Evolutionary conservation across 2,329 filamentous ascomycete species (phyloP), one percentile per base, ranked within the genome.

Genomic region (Mycogone perniciosa): DNA sequence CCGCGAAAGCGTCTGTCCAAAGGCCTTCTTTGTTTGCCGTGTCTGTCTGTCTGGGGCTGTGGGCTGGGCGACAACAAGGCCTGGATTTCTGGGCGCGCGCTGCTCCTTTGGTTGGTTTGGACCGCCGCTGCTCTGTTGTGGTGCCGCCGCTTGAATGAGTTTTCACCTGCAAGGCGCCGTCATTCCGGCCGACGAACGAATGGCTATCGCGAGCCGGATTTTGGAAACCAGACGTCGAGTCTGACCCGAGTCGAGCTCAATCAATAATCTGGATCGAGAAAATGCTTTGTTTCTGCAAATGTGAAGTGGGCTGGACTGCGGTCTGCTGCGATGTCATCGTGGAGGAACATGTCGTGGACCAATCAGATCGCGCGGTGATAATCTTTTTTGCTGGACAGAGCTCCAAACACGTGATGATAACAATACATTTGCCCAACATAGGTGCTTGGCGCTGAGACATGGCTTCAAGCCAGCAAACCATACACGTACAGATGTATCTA

Each of bases 331-430:
- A 49, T 49, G 47, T 49, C 40, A 49, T 49, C 47, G 47, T 40
- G 27, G 47, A 10, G 31, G 10, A n/a, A 13, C 26, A n/a, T 10
- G 20, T 33, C 20, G 29, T 41, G n/a, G 33, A 9, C 47, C 47
- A 49, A 49, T 49, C 47, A 49, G 39, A 10, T 31, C 39, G 31
- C 31, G 47, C 11, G 33, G 4, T 8, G 41, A 43, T 44, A 44
- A 44, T 31, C 40, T n/a, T 29, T 27, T 30, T 29, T 30, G 33
- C 40, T 10, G 20, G 41, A 44, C 41, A 33, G 44, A 49, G 47
- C 31, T 49, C 20, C 13, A 42, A 44, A 33, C 47, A 49, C 47
- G 47, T 49, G 47, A 49, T 44, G 47, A 49, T 49, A 49, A 49
- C 39, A 29, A 5, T 7, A 8, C 13, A 13, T 11, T 11, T 27